These are phyloP conservation scores for Aspergillus hortae DNA, from an alignment of 2,329 filamentous ascomycete genomes.

Conservation along the genomic window DNA sequence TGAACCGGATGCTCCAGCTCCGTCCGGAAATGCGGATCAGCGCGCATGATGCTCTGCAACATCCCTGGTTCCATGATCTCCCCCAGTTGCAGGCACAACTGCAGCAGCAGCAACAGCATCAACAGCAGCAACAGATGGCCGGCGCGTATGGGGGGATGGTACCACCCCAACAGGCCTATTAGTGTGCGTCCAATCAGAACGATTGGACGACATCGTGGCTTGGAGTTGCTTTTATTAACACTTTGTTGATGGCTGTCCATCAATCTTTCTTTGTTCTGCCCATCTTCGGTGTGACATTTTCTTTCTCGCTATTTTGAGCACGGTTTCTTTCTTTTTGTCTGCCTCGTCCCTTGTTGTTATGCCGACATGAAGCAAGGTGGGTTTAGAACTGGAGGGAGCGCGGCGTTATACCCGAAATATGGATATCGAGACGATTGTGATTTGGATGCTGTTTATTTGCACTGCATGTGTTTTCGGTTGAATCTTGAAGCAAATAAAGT, in stretches of 20 bases:
- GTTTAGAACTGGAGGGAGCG: slow-evolving; percentile 26
- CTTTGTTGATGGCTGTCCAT: not conserved
- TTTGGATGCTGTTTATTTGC: not conserved
- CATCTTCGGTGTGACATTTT: not conserved
- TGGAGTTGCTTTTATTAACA: not conserved
- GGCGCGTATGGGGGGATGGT: slow-evolving; percentile 39
- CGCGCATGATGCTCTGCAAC: slow-evolving; percentile 78
- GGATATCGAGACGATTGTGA: not conserved
- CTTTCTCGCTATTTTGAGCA: not conserved
- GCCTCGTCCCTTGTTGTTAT: slow-evolving; percentile 11
- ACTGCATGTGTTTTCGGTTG: not conserved
- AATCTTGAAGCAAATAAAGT: not conserved
- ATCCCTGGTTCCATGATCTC: slow-evolving; percentile 83
- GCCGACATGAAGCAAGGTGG: slow-evolving; percentile 25
- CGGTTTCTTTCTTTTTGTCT: not conserved
- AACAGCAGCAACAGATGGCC: slow-evolving; percentile 37
- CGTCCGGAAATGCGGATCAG: slow-evolving; percentile 88
- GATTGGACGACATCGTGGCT: not conserved
- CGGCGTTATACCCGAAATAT: slow-evolving; percentile 27
- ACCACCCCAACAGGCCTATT: slow-evolving; percentile 34
- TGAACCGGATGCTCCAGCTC: slow-evolving; percentile 88
- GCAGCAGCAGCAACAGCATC: slow-evolving; percentile 38
- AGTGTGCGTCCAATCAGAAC: slow-evolving; percentile 3
- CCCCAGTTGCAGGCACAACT: slow-evolving; percentile 53
- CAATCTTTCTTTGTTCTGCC: not conserved